Evolutionary conservation across 176 grass and related monocot genomes (phyloP), one percentile per base, ranked within the genome.

Genomic region (Puccinellia tenuiflora): DNA sequence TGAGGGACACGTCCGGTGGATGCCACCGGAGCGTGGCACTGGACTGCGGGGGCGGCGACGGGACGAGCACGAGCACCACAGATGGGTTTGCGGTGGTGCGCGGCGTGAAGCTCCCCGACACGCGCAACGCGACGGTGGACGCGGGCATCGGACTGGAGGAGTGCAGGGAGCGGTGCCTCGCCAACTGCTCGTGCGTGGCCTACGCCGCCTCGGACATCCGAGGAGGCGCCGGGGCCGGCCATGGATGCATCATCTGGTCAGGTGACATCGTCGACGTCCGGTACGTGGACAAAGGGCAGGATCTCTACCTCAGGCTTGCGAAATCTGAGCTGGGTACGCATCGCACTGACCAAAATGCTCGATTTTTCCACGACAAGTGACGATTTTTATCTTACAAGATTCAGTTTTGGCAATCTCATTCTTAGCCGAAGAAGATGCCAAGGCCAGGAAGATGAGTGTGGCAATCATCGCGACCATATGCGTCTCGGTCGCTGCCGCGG

Each of bases 101-200:
- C 4, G 52, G 76, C 0, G 69, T 86, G 33, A 94, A 91, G 79
- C 73, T 91, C 16, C 86, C 88, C 0, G 83, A 86, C 25, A 73
- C 29, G 30, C 4, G 74, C 79, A 79, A 62, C 12, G 66, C 16
- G 2, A 34, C 53, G 0, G 47, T 59, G 17, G 86, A 94, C 73
- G 20, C 4, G 9, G 15, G 18, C 18, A 40, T 40, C 2, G 64
- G 12, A 13, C 1, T 90, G 76, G 45, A 87, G 74, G 14, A 60
- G 73, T 88, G 78, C 68, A 8, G 63, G 6, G 82, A 45, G 39
- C 29, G 78, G 57, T 94, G 88, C 70, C 52, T 50, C 13, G 77
- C 65, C 17, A 82, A 94, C 76, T 94, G 89, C 30, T 94, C 92
- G 1, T 94, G 92, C 40, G 14, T 80, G 43, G 92, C 88, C 28